Evolutionary conservation across 2,329 filamentous ascomycete species (phyloP).

Genomic region (Chrysoporthe deuterocubensis): DNA sequence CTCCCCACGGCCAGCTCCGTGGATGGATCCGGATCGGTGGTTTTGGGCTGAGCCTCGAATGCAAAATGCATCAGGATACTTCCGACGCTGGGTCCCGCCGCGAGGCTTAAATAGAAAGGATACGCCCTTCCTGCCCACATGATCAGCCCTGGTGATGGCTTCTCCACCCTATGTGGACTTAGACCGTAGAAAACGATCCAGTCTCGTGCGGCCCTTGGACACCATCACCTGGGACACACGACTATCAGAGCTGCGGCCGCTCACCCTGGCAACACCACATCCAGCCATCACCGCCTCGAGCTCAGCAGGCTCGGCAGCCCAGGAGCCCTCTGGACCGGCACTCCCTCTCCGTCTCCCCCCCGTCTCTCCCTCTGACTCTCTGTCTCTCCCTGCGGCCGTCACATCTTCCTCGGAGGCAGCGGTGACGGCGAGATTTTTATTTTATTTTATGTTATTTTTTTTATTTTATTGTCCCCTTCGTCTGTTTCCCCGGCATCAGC

Average conservation of each 20-base stretch:
- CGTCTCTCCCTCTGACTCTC: background rate
- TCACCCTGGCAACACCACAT: background rate
- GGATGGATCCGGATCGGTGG: conserved; percentile 14
- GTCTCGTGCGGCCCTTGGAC: background rate
- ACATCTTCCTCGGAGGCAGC: no score
- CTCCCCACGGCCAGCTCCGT: background rate
- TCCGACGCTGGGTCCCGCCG: conserved; percentile 9
- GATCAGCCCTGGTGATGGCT: conserved; percentile 24
- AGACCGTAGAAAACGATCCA: background rate
- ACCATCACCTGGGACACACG: background rate
- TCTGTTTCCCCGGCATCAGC: background rate
- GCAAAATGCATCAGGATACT: conserved; percentile 8
- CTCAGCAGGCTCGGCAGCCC: background rate
- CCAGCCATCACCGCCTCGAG: background rate
- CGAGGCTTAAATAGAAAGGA: conserved; percentile 25
- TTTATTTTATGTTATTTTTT: no score
- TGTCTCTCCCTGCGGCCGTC: background rate
- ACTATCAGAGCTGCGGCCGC: background rate
- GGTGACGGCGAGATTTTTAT: no score
- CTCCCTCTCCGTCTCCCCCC: background rate
- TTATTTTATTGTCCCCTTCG: no score
- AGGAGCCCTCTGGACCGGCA: background rate
- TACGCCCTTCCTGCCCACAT: conserved; percentile 17
- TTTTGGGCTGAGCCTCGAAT: conserved; percentile 13
- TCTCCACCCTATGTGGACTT: conserved; percentile 20